Conservation (phyloP, 306 rosid genomes). For the Cucurbita maxima region DNA sequence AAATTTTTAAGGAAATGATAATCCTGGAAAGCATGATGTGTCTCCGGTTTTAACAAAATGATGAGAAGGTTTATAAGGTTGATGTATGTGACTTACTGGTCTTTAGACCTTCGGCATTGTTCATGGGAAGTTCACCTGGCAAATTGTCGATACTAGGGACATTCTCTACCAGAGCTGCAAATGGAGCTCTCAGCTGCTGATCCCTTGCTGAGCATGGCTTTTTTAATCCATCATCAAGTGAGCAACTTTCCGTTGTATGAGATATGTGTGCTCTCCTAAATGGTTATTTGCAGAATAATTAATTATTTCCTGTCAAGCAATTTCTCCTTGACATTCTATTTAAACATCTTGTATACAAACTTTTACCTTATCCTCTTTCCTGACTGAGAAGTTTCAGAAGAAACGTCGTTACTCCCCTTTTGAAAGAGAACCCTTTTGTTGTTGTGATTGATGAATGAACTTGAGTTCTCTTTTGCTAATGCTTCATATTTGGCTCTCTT, state of each 20-base stretch:
- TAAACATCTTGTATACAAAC: background rate
- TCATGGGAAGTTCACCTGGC: no score
- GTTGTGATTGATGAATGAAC: conserved; percentile 48
- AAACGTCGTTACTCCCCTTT: conserved; percentile 31
- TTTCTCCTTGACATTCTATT: background rate
- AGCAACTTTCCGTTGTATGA: conserved; percentile 34
- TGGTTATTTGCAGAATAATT: conserved; percentile 5
- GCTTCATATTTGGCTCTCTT: conserved; percentile 97
- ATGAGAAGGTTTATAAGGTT: conserved; percentile 5
- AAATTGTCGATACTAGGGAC: conserved; percentile 12
- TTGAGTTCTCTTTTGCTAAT: conserved; percentile 66
- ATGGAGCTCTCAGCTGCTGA: conserved; percentile 61
- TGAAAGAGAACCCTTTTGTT: conserved; percentile 50
- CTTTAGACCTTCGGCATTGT: conserved; percentile 19
- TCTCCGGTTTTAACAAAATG: conserved; percentile 8
- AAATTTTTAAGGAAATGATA: conserved; percentile 7
- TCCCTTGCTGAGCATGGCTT: conserved; percentile 33
- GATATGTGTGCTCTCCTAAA: conserved; percentile 59
- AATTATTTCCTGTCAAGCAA: background rate
- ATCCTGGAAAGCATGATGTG: background rate
- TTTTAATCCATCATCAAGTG: conserved; percentile 41
- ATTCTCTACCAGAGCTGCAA: conserved; percentile 73
- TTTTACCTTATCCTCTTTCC: conserved; percentile 60
- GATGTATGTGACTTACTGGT: conserved; percentile 34
- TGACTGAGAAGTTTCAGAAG: conserved; percentile 35